Evolutionary conservation across 2,329 filamentous ascomycete genomes (phyloP).

Genomic region (Akanthomyces dipterigenus): DNA sequence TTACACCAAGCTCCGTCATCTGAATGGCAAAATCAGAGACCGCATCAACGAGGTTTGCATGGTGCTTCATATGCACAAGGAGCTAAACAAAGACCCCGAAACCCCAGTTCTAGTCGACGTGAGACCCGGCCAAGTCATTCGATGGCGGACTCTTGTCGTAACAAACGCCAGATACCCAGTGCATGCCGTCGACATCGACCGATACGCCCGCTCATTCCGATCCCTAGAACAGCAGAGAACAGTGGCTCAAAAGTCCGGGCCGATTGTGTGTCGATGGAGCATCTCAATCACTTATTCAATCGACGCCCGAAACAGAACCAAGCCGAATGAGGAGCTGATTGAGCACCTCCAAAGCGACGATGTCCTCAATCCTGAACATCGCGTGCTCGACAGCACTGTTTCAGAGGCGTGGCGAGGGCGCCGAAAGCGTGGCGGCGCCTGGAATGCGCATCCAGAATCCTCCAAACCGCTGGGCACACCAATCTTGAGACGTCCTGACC

Average conservation of each 20-base stretch:
- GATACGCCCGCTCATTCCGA: constrained; percentile 16
- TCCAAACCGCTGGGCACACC: background rate
- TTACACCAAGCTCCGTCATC: constrained; percentile 27
- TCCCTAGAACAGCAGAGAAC: constrained; percentile 13
- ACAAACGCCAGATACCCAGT: constrained; percentile 49
- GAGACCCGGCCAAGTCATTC: constrained; percentile 27
- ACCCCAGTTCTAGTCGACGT: constrained; percentile 39
- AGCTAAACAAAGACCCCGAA: constrained; percentile 30
- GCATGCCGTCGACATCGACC: constrained; percentile 20
- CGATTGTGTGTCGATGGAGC: constrained; percentile 48
- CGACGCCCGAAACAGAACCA: constrained; percentile 18
- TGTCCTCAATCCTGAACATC: constrained; percentile 23
- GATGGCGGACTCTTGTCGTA: constrained; percentile 36
- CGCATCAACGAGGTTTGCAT: constrained; percentile 38
- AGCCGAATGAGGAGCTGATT: constrained; percentile 30
- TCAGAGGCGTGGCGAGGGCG: background rate
- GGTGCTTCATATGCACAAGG: constrained; percentile 30
- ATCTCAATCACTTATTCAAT: constrained; percentile 22
- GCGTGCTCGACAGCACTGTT: background rate
- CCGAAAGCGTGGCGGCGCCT: constrained; percentile 9
- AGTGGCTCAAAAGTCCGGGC: constrained; percentile 22
- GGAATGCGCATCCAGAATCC: constrained; percentile 2
- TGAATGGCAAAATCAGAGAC: constrained; percentile 30
- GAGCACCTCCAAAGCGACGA: constrained; percentile 26
- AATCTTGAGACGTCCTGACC: constrained; percentile 18